Percentiles rank a stretch among this genome's conserved stretches.
Conservation (phyloP, 129 eudicot species). For the Dittrichia graveolens region DNA sequence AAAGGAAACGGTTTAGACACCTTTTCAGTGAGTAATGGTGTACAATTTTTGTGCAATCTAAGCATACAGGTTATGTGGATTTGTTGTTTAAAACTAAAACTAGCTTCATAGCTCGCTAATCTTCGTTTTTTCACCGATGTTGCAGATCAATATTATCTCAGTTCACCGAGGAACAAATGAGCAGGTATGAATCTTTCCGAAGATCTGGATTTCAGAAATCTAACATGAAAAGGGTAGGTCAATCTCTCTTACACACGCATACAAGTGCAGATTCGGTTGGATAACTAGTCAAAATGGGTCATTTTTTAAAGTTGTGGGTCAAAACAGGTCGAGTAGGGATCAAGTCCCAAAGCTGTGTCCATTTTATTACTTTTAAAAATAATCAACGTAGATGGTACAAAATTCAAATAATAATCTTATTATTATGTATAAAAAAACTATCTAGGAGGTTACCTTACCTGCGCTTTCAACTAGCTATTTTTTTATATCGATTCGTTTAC, state of each 20-base stretch:
- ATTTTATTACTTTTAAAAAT: too few species aligned
- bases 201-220: constrained; percentile 96
- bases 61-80: neutral
- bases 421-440: too few species aligned
- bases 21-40: too few species aligned
- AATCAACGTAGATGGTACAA: too few species aligned
- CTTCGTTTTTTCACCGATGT: neutral
- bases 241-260: neutral
- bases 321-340: neutral
- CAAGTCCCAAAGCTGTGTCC: too few species aligned
- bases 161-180: constrained; percentile 87
- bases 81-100: constrained; percentile 9
- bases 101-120: constrained; percentile 19
- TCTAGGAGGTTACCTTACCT: too few species aligned
- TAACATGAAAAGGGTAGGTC: constrained; percentile 83
- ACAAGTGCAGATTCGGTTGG: neutral
- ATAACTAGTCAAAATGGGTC: neutral
- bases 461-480: too few species aligned
- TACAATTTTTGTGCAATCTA: neutral
- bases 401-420: too few species aligned
- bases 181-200: constrained; percentile 90
- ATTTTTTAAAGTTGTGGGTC: too few species aligned
- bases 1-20: neutral
- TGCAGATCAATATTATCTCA: constrained; percentile 75
- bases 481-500: too few species aligned